phyloP scores from a whole-genome alignment of 768 basidiomycete species.

The Boletus rex-veris region DNA sequence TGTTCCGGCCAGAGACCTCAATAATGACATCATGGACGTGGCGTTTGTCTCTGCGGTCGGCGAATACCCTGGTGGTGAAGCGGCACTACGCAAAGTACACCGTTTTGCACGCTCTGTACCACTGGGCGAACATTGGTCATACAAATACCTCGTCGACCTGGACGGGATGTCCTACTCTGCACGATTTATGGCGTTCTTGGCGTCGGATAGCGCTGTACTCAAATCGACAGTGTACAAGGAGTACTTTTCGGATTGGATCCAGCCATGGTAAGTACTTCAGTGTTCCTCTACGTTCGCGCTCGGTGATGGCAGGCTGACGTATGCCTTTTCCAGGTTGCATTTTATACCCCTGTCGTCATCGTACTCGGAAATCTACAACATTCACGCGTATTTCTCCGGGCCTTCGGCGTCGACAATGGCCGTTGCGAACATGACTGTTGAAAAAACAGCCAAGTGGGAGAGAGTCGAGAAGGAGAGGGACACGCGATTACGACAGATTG shows the following conservation, averaged over 20 bases:
- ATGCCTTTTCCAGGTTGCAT: slow-evolving; percentile 65
- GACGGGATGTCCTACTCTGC: slow-evolving; percentile 97
- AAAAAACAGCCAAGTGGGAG: slow-evolving; percentile 30
- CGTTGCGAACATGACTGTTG: slow-evolving; percentile 48
- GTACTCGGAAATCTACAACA: slow-evolving; percentile 91
- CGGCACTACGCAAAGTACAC: slow-evolving; percentile 58
- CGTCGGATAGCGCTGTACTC: slow-evolving; percentile 84
- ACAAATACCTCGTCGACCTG: slow-evolving; percentile 89
- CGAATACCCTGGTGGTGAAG: slow-evolving; percentile 72
- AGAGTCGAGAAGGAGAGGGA: slow-evolving; percentile 56
- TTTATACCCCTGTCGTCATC: slow-evolving; percentile 87
- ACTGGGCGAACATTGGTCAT: slow-evolving; percentile 84
- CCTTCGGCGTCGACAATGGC: slow-evolving; percentile 58
- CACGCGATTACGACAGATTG: slow-evolving; percentile 71
- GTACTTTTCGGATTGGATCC: slow-evolving; percentile 87
- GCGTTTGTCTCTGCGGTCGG: slow-evolving; percentile 81
- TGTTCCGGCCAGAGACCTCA: slow-evolving; percentile 59
- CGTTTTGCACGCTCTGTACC: slow-evolving; percentile 74
- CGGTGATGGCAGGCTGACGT: background rate
- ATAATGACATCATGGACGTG: slow-evolving; percentile 80
- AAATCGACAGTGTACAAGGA: slow-evolving; percentile 92
- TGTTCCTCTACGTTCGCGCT: background rate
- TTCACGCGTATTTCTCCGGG: slow-evolving; percentile 91
- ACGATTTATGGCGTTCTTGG: slow-evolving; percentile 79
- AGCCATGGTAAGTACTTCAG: slow-evolving; percentile 65